Evolutionary conservation across 768 basidiomycete species (phyloP).

Genomic region (Phlebiopsis flavidoalba): DNA sequence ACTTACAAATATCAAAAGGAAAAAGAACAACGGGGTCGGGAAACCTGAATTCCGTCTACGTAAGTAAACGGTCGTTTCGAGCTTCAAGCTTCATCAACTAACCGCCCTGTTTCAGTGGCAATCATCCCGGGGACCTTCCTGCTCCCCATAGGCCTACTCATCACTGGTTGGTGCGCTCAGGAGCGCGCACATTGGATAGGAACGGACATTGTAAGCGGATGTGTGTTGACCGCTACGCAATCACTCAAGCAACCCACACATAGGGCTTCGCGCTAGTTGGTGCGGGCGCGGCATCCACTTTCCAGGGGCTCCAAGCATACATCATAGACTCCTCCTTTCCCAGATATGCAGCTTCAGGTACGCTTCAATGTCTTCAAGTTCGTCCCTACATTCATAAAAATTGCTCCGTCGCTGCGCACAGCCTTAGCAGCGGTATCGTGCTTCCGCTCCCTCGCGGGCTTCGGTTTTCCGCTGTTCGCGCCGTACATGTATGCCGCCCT

Average conservation of each 20-base stretch:
- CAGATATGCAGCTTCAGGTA: slow-evolving; percentile 63
- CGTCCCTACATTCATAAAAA: slow-evolving; percentile 34
- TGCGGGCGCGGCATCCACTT: slow-evolving; percentile 49
- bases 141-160: slow-evolving; percentile 61
- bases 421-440: slow-evolving; percentile 61
- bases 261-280: slow-evolving; percentile 57
- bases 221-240: not conserved
- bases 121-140: slow-evolving; percentile 54
- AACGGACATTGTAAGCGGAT: slow-evolving; percentile 49
- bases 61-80: slow-evolving; percentile 14
- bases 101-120: slow-evolving; percentile 32
- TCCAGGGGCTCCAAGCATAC: slow-evolving; percentile 62
- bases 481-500: slow-evolving; percentile 58
- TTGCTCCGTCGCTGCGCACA: slow-evolving; percentile 18
- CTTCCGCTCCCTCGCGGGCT: slow-evolving; percentile 62
- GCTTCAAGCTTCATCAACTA: not conserved
- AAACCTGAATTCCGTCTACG: slow-evolving; percentile 50
- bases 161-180: slow-evolving; percentile 67
- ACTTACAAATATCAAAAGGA: slow-evolving; percentile 46
- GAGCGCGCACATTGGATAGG: slow-evolving; percentile 60
- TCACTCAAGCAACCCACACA: slow-evolving; percentile 2
- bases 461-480: slow-evolving; percentile 72
- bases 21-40: slow-evolving; percentile 47
- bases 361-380: slow-evolving; percentile 33
- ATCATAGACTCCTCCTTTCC: slow-evolving; percentile 62